Evolutionary conservation across 78 protist genomes (phyloP).

Genomic region (Salpingoeca rosetta): DNA sequence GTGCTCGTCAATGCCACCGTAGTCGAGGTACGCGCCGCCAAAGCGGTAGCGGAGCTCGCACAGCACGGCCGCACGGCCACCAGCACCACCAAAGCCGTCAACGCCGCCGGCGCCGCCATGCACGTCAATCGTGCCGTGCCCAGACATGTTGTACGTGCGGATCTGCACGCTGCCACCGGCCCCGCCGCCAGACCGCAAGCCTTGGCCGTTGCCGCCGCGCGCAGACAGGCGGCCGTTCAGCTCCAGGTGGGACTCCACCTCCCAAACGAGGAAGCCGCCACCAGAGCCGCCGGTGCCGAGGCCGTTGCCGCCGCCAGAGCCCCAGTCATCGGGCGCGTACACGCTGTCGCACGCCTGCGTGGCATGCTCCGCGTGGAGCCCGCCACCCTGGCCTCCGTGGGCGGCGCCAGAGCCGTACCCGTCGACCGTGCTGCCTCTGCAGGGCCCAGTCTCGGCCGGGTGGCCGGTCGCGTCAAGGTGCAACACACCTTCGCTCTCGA

Average conservation of each 20-base stretch:
- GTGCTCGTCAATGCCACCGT: neutral
- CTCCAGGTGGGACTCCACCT: neutral
- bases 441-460: neutral
- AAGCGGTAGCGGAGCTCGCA: neutral
- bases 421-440: neutral
- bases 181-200: neutral
- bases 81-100: neutral
- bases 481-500: neutral
- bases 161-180: neutral
- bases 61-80: neutral
- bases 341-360: neutral
- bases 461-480: neutral
- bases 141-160: neutral
- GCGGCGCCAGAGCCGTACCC: neutral
- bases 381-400: neutral
- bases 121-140: neutral
- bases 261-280: neutral
- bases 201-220: neutral
- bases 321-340: neutral
- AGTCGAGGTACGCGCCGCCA: neutral
- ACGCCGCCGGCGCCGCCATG: neutral
- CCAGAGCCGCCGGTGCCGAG: neutral
- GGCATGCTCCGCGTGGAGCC: neutral
- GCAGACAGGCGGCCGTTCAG: neutral
- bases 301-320: neutral